Evolutionary conservation across 371 early-diverging fungal genomes (phyloP).

Genomic region (Rhizopus sp.): DNA sequence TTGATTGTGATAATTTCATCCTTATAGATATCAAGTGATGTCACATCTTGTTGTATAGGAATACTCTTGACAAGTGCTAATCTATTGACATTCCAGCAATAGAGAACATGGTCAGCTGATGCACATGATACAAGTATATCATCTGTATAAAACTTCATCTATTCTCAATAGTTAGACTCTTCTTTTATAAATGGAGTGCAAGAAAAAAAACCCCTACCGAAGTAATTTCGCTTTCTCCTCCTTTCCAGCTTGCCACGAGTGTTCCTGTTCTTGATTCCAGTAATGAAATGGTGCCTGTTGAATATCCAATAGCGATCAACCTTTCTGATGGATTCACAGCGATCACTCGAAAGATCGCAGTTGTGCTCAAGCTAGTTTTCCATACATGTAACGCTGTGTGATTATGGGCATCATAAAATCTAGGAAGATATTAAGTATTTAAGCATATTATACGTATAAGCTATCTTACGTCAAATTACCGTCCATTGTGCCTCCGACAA

Average conservation of each 20-base stretch:
- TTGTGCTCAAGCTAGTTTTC: conserved; percentile 43
- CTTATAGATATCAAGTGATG: conserved; percentile 16
- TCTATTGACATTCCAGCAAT: conserved; percentile 63
- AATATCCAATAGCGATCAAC: conserved; percentile 60
- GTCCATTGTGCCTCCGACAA: conserved; percentile 59
- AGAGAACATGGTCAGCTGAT: conserved; percentile 65
- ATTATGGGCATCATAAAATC: conserved; percentile 50
- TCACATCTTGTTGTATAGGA: conserved; percentile 35
- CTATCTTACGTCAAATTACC: conserved; percentile 40
- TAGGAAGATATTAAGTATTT: conserved; percentile 9
- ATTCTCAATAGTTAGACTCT: not conserved
- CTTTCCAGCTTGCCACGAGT: conserved; percentile 64
- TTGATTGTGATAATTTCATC: conserved; percentile 68
- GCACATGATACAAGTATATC: conserved; percentile 64
- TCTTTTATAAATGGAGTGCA: not conserved
- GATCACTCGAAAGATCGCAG: conserved; percentile 41
- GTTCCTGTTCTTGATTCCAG: conserved; percentile 66
- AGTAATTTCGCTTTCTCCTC: conserved; percentile 64
- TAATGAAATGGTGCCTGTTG: conserved; percentile 60
- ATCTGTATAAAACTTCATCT: conserved; percentile 67
- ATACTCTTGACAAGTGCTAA: conserved; percentile 62
- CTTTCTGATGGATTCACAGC: conserved; percentile 59
- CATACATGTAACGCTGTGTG: conserved; percentile 44
- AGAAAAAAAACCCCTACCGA: conserved; percentile 43
- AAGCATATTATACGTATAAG: not conserved